Evolutionary conservation across 2,329 filamentous ascomycete genomes (phyloP).

Genomic region (Phaeosphaeriaceae sp.): DNA sequence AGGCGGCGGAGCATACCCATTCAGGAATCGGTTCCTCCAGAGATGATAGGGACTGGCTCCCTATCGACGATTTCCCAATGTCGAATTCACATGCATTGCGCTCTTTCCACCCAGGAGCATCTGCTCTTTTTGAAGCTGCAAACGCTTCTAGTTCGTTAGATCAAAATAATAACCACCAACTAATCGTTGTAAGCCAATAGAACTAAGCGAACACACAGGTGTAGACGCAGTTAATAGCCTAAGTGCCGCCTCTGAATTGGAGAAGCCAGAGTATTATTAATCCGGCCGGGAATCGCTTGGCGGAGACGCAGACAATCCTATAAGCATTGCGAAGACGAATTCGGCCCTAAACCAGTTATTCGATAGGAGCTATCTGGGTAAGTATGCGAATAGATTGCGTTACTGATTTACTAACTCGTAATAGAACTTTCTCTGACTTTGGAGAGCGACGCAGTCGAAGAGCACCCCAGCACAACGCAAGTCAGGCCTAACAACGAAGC

Average conservation of each 20-base stretch:
- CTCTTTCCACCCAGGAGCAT: too few relatives aligned
- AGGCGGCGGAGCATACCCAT: slow-evolving; percentile 12
- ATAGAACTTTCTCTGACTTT: too few relatives aligned
- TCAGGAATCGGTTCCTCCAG: slow-evolving; percentile 1
- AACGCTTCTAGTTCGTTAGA: slow-evolving; percentile 11
- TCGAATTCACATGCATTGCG: background rate
- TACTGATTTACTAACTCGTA: too few relatives aligned
- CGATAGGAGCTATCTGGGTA: too few relatives aligned
- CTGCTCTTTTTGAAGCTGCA: background rate
- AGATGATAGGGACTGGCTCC: slow-evolving; percentile 3
- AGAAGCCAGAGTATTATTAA: slow-evolving; percentile 12
- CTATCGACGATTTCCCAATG: slow-evolving; percentile 13
- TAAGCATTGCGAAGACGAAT: too few relatives aligned
- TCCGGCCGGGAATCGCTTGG: slow-evolving; percentile 8
- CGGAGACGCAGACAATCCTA: background rate
- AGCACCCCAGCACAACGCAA: too few relatives aligned
- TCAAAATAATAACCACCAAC: slow-evolving; percentile 12
- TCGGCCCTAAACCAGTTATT: too few relatives aligned
- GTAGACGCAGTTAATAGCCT: slow-evolving; percentile 4
- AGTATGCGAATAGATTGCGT: too few relatives aligned
- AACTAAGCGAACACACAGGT: slow-evolving; percentile 12
- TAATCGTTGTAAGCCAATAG: slow-evolving; percentile 17
- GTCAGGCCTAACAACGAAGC: too few relatives aligned
- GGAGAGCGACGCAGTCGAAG: too few relatives aligned
- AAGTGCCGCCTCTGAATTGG: background rate